Conservation (phyloP, 2,329 filamentous ascomycete species). For the Trichoderma oligosporum region DNA sequence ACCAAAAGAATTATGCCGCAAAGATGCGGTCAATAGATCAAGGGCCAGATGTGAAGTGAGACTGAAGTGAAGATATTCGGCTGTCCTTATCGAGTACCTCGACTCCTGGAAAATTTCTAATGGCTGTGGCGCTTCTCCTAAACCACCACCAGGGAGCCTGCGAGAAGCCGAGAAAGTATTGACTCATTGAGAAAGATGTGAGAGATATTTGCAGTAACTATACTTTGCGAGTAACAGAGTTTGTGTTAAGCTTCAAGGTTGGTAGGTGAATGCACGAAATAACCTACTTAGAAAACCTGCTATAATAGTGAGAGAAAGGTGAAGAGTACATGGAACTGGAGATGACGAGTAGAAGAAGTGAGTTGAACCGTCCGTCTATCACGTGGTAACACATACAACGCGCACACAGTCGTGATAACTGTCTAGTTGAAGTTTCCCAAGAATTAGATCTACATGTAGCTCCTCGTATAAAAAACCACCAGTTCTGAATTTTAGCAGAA, state of each 20-base stretch:
- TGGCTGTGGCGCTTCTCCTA: neutral
- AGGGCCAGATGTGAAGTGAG: neutral
- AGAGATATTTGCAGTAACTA: neutral
- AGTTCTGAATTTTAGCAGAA: no score
- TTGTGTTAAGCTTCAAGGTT: neutral
- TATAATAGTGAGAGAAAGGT: neutral
- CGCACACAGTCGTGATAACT: no score
- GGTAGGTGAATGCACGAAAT: neutral
- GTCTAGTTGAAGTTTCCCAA: no score
- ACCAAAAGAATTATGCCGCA: neutral
- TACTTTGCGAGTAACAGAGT: neutral
- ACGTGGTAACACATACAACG: slow-evolving; percentile 10
- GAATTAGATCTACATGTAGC: no score
- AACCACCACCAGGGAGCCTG: neutral
- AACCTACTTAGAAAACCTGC: neutral
- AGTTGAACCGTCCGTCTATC: slow-evolving; percentile 3
- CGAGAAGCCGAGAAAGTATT: neutral
- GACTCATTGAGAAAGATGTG: neutral
- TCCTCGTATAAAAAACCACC: no score
- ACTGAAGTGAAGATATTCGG: neutral
- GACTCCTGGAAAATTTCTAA: slow-evolving; percentile 2
- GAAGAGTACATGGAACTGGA: neutral
- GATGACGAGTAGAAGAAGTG: neutral
- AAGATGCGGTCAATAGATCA: neutral
- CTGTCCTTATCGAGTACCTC: neutral